Conservation (phyloP, 805 yeast species). For the Metschnikowia drakensbergensis region DNA sequence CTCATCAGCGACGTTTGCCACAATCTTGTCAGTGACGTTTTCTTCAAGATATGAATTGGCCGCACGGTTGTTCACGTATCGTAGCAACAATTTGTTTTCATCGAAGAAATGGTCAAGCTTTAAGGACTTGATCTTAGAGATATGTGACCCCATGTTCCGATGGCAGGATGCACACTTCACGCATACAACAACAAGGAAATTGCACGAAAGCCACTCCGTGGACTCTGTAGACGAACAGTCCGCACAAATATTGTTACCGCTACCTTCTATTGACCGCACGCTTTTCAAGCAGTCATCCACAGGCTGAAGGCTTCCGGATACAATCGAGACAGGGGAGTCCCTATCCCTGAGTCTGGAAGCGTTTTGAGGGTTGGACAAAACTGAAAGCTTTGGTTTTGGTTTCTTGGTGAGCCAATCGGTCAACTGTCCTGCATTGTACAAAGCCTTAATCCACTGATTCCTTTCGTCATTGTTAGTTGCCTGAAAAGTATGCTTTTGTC, state of each 20-base stretch:
- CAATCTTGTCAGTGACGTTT: conserved; percentile 21
- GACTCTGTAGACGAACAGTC: conserved; percentile 66
- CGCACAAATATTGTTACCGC: conserved; percentile 65
- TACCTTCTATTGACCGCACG: conserved; percentile 39
- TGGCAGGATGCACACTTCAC: conserved; percentile 88
- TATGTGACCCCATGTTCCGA: conserved; percentile 77
- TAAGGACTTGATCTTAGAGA: conserved; percentile 73
- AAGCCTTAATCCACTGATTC: conserved; percentile 61
- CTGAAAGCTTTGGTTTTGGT: conserved; percentile 9
- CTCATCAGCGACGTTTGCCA: conserved; percentile 35
- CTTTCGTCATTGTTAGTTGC: conserved; percentile 67
- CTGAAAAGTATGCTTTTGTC: conserved; percentile 67
- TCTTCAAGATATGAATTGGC: conserved; percentile 65
- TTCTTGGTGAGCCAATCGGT: conserved; percentile 15
- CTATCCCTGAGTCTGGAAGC: conserved; percentile 12
- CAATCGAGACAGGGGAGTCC: conserved; percentile 33
- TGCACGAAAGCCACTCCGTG: conserved; percentile 88
- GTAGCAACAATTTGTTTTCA: conserved; percentile 56
- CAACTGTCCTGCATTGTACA: conserved; percentile 56
- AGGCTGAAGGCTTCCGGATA: conserved; percentile 20
- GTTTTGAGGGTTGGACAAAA: conserved; percentile 17
- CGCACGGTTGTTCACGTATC: conserved; percentile 46
- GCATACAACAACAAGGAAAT: conserved; percentile 68
- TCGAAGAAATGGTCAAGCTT: conserved; percentile 65
- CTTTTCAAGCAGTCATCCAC: conserved; percentile 27